Base-by-base conservation (phyloP, 352 stramenopile genomes). In the Globisporangium okanoganense region DNA sequence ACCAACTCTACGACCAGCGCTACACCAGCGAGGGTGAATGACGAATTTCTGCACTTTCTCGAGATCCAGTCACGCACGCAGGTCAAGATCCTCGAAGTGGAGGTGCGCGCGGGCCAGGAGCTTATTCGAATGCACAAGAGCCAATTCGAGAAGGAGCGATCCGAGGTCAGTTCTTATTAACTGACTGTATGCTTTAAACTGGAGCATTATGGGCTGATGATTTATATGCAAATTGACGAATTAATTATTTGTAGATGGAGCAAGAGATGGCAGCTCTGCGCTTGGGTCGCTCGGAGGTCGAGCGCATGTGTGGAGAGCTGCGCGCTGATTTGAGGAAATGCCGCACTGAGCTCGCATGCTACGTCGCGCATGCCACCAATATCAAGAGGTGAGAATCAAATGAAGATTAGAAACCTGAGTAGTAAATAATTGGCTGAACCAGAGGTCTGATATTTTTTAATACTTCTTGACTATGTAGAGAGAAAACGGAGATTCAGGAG, bases 31-130 rank as follows among this genome's bases (percentile, higher is more conserved):
- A 27, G 24, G 16, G 29, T 35, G 14, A 76, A 67, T 40, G 61
- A 69, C 2, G 69, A 79, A 36, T 78, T 79, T 58, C 60, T 82
- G 13, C 58, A 76, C 55, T 82, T 82, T 13, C 56, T 82, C 1
- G 71, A 82, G 67, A 65, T 63, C 12, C 73, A 78, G 31, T 48
- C 69, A 5, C 73, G 68, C 18, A 78, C 69, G 1, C 73, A 82
- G 60, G 63, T 79, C 16, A 81, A 74, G 60, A 76, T 90, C 33
- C 69, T 90, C 3, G 72, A 90, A 53, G 74, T 81, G 18, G 79
- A 90, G 58, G 56, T 90, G 3, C 73, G 75, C 8, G 79, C 79
- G 3, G 77, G 79, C 0, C 73, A 87, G 56, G 79, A 90, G 14
- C 66, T 90, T 14, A 63, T 87, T 12, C 75, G 79, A 0, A 48